These are phyloP conservation scores for Aphanomyces invadans DNA, from an alignment of 352 stramenopile species.

Conservation along the genomic window DNA sequence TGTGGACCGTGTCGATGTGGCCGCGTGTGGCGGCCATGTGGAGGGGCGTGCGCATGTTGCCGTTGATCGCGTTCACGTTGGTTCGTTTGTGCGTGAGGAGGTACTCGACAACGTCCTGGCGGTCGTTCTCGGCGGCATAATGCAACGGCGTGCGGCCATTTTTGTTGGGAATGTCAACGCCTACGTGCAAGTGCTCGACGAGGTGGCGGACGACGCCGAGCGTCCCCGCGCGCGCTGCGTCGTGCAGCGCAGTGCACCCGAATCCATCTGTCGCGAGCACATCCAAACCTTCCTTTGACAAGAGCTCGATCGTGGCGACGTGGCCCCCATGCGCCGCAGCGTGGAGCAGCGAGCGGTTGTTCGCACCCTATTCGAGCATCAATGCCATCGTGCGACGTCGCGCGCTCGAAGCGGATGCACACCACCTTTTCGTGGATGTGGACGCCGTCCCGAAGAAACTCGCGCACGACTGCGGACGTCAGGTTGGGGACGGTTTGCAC, in stretches of 20 bases:
- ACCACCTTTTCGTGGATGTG: conserved; percentile 11
- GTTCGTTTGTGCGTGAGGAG: neutral
- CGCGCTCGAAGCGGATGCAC: no score
- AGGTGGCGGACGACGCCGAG: conserved; percentile 28
- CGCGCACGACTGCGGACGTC: neutral
- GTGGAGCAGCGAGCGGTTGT: neutral
- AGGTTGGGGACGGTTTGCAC: conserved; percentile 6
- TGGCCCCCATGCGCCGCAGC: conserved; percentile 13
- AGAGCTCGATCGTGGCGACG: neutral
- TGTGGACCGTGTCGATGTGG: conserved; percentile 11
- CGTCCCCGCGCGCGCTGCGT: conserved; percentile 32
- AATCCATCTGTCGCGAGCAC: neutral
- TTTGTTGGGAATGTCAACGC: neutral
- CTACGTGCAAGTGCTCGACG: conserved; percentile 19
- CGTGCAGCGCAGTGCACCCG: conserved; percentile 33
- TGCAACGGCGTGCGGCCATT: conserved; percentile 6
- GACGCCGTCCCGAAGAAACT: neutral
- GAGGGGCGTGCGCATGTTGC: neutral
- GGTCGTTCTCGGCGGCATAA: conserved; percentile 4
- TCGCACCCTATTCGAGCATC: neutral
- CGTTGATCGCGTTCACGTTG: neutral
- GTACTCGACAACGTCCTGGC: neutral
- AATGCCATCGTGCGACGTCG: no score
- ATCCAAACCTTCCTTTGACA: neutral
- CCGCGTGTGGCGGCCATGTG: neutral